Evolutionary conservation across 129 eudicot species (phyloP).

Genomic region (Daucus carota): DH1_v3.0 NC_030385.2:19697001-19697500

Average conservation of each 20-base stretch:
- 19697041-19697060: slow-evolving; percentile 81
- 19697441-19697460: not conserved
- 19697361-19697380: slow-evolving; percentile 72
- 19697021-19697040: slow-evolving; percentile 77
- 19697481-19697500: not conserved
- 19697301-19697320: slow-evolving; percentile 73
- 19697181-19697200: slow-evolving; percentile 2
- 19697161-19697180: slow-evolving; percentile 11
- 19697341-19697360: slow-evolving; percentile 95
- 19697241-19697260: slow-evolving; percentile 89
- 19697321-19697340: slow-evolving; percentile 94
- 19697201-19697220: slow-evolving; percentile 60
- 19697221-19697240: slow-evolving; percentile 95
- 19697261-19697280: slow-evolving; percentile 83
- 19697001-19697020: slow-evolving; percentile 90
- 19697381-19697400: slow-evolving; percentile 66
- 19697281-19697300: slow-evolving; percentile 91
- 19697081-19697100: slow-evolving; percentile 92
- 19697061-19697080: slow-evolving; percentile 89
- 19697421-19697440: not conserved
- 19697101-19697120: slow-evolving; percentile 39
- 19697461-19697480: slow-evolving; percentile 8
- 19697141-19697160: too few species aligned
- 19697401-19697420: slow-evolving; percentile 56
- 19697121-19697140: not conserved